Percentiles rank a stretch among this genome's conserved stretches.
These are phyloP conservation scores for Tricharina praecox DNA, from an alignment of 495 filamentous ascomycete genomes.

Conservation along the genomic window DNA sequence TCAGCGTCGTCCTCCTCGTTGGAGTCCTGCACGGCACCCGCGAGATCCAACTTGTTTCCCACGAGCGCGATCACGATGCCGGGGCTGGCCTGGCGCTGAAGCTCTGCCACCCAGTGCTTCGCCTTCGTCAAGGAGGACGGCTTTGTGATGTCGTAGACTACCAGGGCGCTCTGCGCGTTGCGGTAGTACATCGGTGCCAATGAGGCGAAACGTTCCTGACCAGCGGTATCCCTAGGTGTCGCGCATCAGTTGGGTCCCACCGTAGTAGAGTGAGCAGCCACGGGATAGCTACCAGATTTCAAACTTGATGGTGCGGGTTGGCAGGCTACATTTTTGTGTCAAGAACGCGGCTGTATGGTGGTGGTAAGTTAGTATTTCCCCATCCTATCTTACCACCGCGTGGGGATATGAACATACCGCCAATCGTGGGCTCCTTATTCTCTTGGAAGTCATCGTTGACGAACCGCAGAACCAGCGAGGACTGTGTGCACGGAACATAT, in stretches of 20 bases:
- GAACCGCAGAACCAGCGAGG: constrained; percentile 91
- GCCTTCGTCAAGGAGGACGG: constrained; percentile 89
- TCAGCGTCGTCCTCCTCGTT: constrained; percentile 47
- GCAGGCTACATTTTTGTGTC: constrained; percentile 94
- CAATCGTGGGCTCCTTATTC: constrained; percentile 98
- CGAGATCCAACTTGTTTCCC: constrained; percentile 90
- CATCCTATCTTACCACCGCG: neutral
- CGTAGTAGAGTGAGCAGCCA: too few species aligned
- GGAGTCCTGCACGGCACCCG: constrained; percentile 28
- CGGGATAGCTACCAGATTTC: constrained; percentile 64
- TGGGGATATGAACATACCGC: constrained; percentile 44
- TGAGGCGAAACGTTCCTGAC: constrained; percentile 93
- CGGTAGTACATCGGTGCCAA: constrained; percentile 99
- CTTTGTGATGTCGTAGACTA: constrained; percentile 97
- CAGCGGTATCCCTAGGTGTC: constrained; percentile 56
- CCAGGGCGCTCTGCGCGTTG: constrained; percentile 94
- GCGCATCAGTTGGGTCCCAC: too few species aligned
- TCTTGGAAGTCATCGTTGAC: constrained; percentile 99
- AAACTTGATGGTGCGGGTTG: constrained; percentile 94
- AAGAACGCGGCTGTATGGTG: constrained; percentile 98
- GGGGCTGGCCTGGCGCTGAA: constrained; percentile 91
- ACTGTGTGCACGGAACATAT: constrained; percentile 41
- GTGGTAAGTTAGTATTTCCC: constrained; percentile 8
- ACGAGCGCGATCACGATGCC: constrained; percentile 96
- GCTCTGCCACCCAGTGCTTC: constrained; percentile 95